Evolutionary conservation across 768 basidiomycete species (phyloP).

Genomic region (Jaapia argillacea): DNA sequence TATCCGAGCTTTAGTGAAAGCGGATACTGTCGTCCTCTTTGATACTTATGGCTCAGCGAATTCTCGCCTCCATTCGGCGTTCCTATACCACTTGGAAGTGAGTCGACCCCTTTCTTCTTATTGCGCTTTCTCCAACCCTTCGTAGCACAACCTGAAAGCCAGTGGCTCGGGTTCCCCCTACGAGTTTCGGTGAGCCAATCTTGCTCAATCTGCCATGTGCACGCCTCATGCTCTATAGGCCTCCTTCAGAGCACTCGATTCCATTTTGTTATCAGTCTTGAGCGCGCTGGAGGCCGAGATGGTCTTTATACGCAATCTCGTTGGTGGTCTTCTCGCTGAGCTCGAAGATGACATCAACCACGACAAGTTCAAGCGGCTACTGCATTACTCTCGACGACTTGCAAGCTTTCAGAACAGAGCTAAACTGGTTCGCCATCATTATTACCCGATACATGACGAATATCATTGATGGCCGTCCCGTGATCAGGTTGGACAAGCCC

Average conservation of each 20-base stretch:
- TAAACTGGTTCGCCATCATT: conserved; percentile 44
- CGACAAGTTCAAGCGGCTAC: conserved; percentile 83
- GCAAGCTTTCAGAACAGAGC: conserved; percentile 88
- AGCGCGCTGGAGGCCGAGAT: conserved; percentile 94
- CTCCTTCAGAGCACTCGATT: conserved; percentile 75
- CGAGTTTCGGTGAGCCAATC: conserved; percentile 77
- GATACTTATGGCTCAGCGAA: conserved; percentile 86
- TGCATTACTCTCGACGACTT: conserved; percentile 87
- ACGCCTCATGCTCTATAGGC: no score
- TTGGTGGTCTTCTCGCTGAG: conserved; percentile 84
- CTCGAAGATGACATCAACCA: conserved; percentile 94
- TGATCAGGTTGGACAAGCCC: conserved; percentile 71
- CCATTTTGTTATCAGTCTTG: conserved; percentile 82
- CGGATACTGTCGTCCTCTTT: conserved; percentile 85
- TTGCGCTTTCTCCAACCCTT: conserved; percentile 5
- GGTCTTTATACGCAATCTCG: conserved; percentile 86
- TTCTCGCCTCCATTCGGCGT: conserved; percentile 77
- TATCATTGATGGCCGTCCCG: conserved; percentile 1
- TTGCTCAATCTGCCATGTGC: no score
- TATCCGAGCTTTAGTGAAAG: conserved; percentile 90
- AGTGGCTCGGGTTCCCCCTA: conserved; percentile 67
- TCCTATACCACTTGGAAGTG: conserved; percentile 83
- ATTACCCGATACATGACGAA: conserved; percentile 1
- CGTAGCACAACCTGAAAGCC: conserved; percentile 73
- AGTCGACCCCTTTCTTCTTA: conserved; percentile 6